Percentiles rank a stretch among this genome's conserved stretches.
Evolutionary conservation across 75 land plant species (phyloP).

Genomic region (Chamaecyparis obtusa): DNA sequence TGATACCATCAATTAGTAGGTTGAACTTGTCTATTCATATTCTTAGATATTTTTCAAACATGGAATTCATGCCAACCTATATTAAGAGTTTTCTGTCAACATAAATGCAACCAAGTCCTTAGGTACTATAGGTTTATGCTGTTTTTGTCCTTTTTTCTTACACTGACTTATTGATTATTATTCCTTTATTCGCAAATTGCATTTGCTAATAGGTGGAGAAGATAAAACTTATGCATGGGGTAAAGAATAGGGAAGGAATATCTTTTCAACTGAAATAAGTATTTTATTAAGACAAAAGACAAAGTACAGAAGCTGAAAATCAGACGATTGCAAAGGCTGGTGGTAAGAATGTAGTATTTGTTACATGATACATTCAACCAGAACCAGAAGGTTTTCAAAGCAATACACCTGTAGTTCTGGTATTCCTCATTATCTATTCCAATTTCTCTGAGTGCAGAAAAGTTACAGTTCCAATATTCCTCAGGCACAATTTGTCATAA

Average conservation of each 20-base stretch:
- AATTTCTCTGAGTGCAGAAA: no score
- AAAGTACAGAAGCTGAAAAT: no score
- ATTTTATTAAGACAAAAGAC: no score
- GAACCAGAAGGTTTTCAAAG: no score
- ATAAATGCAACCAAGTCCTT: not conserved
- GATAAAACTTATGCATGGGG: not conserved
- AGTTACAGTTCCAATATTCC: no score
- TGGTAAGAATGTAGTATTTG: no score
- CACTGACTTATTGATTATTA: not conserved
- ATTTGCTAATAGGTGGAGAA: not conserved
- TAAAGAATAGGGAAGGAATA: not conserved
- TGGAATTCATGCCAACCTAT: not conserved
- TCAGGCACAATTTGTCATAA: no score
- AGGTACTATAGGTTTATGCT: not conserved
- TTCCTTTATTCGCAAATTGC: not conserved
- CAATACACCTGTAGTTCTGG: no score
- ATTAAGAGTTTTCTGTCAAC: not conserved
- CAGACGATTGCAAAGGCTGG: no score
- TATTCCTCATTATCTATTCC: no score
- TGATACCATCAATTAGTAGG: not conserved
- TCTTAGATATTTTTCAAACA: not conserved
- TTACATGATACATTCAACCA: no score
- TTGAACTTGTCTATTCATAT: not conserved
- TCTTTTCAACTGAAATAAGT: not conserved
- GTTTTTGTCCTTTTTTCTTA: not conserved